Evolutionary conservation across 2,329 filamentous ascomycete species (phyloP), one percentile per base, ranked within the genome.

Genomic region (Purpureocillium lavendulum): DNA sequence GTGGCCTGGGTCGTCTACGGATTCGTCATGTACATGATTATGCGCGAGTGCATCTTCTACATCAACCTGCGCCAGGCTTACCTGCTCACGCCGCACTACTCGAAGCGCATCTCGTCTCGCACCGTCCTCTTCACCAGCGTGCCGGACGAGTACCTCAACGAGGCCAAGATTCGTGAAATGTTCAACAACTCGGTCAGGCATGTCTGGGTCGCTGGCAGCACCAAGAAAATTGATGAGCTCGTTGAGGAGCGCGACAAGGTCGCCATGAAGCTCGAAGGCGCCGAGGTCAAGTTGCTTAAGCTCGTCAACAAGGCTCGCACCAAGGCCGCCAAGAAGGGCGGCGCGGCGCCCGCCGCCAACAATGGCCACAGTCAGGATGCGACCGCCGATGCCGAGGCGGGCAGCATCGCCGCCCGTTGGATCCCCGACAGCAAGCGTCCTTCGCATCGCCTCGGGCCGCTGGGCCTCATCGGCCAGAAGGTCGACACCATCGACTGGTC

Each of bases 11-110:
- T 87, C 38, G 95, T 89, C 57, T 87, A 95, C 51, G 67, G 77
- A 41, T 96, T 97, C 58, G 73, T 98, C 43, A 81, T 96, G 61
- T 90, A 87, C 62, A 86, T 87, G 53, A 79, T 98, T 40, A 87
- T 87, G 24, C 80, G 92, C 45, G 92, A 98, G 62, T 82, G 82
- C 56, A 82, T 98, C 52, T 97, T 83, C 73, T 94, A 88, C 61
- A 86, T 96, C 66, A 94, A 94, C 53, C 65, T 97, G 38, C 85
- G 90, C 47, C 92, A 97, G 64, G 90, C 90, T 1, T 97, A 94
- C 65, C 77, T 89, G n/a, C 71, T 94, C 41, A 86, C 87, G 2
- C 87, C 86, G 1, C 70, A 84, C 37, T 90, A 94, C 55, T 77
- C 87, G 21, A 83, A 81, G 49, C 83, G 89, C 14, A 79, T 97